A percentile compares a stretch with the other conserved stretches of the same genome.
Evolutionary conservation across 164 flowering plant genomes (phyloP).

Genomic region (Euptelea pleiosperma): DNA sequence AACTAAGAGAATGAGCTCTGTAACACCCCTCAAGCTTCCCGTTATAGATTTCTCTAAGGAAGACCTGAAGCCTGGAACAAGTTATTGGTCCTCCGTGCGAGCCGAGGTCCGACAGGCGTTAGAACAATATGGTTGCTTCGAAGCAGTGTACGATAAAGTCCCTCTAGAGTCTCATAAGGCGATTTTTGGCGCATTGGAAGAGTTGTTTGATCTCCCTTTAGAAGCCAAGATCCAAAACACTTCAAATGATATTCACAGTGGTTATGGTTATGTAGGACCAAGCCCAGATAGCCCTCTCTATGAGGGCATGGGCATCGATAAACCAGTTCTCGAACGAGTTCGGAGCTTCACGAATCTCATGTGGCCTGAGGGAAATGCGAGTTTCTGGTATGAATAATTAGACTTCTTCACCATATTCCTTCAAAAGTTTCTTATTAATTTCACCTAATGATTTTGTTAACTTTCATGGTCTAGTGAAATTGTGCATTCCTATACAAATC

Average conservation of each 20-base stretch:
- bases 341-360: too few species aligned
- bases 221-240: slow-evolving; percentile 35
- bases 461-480: too few species aligned
- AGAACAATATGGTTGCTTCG: slow-evolving; percentile 51
- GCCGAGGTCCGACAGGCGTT: slow-evolving; percentile 36
- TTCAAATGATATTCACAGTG: slow-evolving; percentile 36
- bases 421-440: too few species aligned
- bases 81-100: slow-evolving; percentile 30
- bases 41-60: slow-evolving; percentile 32
- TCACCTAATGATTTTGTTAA: too few species aligned
- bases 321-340: slow-evolving; percentile 4
- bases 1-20: too few species aligned
- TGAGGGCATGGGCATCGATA: slow-evolving; percentile 49
- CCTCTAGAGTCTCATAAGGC: slow-evolving; percentile 21
- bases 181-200: slow-evolving; percentile 24
- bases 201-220: slow-evolving; percentile 50
- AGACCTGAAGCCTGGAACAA: slow-evolving; percentile 29
- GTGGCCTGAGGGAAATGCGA: too few species aligned
- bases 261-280: slow-evolving; percentile 53
- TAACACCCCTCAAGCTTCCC: slow-evolving; percentile 34
- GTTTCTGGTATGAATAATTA: slow-evolving; percentile 48
- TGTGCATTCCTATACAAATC: slow-evolving; percentile 31
- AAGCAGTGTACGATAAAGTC: slow-evolving; percentile 33
- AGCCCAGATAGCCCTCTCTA: slow-evolving; percentile 34
- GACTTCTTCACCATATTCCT: too few species aligned